phyloP scores from a whole-genome alignment of 2,329 filamentous ascomycete species.

The Xylariaceae sp. region DNA sequence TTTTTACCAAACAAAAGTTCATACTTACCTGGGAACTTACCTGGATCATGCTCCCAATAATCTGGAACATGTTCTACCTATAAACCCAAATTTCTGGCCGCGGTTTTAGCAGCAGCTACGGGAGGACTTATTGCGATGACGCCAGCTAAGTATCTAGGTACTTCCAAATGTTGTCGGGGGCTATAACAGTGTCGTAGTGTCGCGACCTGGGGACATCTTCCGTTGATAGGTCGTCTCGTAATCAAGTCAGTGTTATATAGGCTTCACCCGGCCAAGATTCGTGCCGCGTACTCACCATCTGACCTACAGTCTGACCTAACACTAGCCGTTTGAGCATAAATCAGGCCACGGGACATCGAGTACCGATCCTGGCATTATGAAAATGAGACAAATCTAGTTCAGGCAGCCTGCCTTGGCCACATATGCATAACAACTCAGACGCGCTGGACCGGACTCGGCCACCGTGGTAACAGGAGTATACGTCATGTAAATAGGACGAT shows the following conservation, averaged over 20 bases:
- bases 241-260: background rate
- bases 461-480: background rate
- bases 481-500: background rate
- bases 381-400: background rate
- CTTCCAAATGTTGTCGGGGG: background rate
- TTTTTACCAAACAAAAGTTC: too few species aligned
- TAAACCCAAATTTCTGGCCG: too few species aligned
- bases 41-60: background rate
- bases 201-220: background rate
- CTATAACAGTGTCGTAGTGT: too few species aligned
- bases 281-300: background rate
- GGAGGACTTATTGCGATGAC: background rate
- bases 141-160: background rate
- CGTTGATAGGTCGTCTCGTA: background rate
- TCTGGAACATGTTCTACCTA: background rate
- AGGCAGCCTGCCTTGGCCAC: background rate
- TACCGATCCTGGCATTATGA: background rate
- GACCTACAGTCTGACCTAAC: background rate
- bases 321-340: background rate
- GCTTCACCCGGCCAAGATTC: too few species aligned
- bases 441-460: background rate
- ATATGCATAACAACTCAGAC: constrained; percentile 15
- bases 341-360: background rate
- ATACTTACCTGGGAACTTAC: too few species aligned
- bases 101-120: background rate